Conservation (phyloP, 2,329 filamentous ascomycete species). For the Xylariales sp. region DNA sequence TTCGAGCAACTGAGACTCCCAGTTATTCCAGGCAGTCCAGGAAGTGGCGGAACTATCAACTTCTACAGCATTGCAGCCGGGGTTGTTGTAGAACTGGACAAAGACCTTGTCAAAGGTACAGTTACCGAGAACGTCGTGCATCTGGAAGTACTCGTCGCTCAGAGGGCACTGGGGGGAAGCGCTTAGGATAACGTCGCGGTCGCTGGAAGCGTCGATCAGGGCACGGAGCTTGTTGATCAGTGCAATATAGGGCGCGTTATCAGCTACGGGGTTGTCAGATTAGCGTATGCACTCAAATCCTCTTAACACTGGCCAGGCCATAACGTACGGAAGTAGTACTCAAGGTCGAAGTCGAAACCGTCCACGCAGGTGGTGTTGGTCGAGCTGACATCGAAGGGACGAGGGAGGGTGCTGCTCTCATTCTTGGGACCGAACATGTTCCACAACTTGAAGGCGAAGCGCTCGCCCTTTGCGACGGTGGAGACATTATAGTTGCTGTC, state of each 20-base stretch:
- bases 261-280: constrained; percentile 3
- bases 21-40: no score
- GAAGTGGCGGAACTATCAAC: no score
- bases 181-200: constrained; percentile 12
- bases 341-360: constrained; percentile 20
- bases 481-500: constrained; percentile 24
- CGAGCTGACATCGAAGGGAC: constrained; percentile 4
- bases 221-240: constrained; percentile 19
- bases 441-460: constrained; percentile 1
- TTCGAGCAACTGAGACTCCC: no score
- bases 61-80: no score
- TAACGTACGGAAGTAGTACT: constrained; percentile 13
- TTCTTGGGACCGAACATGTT: constrained; percentile 2
- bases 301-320: neutral
- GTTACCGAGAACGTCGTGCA: constrained; percentile 35
- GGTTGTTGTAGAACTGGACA: constrained; percentile 48
- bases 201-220: constrained; percentile 11
- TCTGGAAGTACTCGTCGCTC: constrained; percentile 14
- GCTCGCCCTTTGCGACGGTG: neutral
- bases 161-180: constrained; percentile 42
- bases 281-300: neutral
- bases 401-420: neutral
- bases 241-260: constrained; percentile 16
- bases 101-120: constrained; percentile 33
- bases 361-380: constrained; percentile 6